Conservation (phyloP, 169 alveolate species). For the Besnoitia besnoiti region DNA sequence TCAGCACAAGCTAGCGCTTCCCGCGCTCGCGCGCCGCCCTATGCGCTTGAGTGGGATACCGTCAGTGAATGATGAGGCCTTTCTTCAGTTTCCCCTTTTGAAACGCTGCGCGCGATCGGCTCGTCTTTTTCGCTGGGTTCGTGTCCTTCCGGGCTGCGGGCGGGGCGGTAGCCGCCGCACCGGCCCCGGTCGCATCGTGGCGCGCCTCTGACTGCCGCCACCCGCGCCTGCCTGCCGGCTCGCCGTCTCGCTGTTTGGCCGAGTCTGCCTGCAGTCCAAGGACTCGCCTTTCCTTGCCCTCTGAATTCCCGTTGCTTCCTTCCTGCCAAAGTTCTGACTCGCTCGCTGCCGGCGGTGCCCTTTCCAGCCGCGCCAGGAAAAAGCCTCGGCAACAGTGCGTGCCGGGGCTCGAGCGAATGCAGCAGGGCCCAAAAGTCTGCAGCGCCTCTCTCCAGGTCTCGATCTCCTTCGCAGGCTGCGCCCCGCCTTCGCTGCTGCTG, state of each 20-base stretch:
- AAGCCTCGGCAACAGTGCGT: constrained; percentile 75
- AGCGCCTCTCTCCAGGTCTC: constrained; percentile 25
- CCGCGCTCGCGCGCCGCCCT: no score
- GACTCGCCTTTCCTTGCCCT: not conserved
- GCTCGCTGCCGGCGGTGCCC: not conserved
- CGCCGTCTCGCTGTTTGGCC: no score
- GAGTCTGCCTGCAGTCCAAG: no score
- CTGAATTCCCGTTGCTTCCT: not conserved
- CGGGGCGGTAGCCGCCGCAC: no score
- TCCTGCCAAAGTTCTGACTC: not conserved
- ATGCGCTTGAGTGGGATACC: no score
- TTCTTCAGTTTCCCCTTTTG: not conserved
- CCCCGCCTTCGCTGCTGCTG: not conserved
- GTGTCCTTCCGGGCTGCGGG: not conserved
- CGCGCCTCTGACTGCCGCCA: no score
- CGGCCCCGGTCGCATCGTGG: no score
- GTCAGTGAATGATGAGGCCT: not conserved
- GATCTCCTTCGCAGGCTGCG: not conserved
- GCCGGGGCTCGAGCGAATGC: constrained; percentile 63
- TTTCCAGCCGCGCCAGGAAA: constrained; percentile 69
- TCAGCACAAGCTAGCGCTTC: no score
- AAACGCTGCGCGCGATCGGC: not conserved
- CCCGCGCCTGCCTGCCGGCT: no score
- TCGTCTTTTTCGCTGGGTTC: not conserved
- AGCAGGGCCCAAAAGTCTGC: constrained; percentile 18